Evolutionary conservation across 768 basidiomycete species (phyloP).

Genomic region (Coprinopsis cinerea): DNA sequence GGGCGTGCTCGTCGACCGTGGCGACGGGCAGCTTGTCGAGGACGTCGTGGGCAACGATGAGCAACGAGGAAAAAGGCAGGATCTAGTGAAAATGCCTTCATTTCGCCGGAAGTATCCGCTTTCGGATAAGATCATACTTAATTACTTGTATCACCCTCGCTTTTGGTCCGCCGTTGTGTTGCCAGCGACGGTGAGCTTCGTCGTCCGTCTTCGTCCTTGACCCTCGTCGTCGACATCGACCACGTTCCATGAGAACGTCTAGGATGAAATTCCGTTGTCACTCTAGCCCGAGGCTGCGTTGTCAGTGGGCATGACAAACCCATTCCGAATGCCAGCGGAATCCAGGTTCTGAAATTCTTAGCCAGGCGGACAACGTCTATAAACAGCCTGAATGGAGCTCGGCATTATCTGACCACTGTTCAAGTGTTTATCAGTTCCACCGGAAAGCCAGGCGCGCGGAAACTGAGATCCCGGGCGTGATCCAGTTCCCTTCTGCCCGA

Average conservation of each 20-base stretch:
- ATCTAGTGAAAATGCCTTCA: background rate
- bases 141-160: background rate
- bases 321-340: background rate
- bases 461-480: slow-evolving; percentile 6
- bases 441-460: slow-evolving; percentile 3
- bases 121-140: background rate
- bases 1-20: slow-evolving; percentile 25
- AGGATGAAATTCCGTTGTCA: too few species aligned
- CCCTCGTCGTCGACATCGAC: too few species aligned
- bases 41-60: slow-evolving; percentile 13
- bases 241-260: too few species aligned
- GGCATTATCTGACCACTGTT: background rate
- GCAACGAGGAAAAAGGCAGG: background rate
- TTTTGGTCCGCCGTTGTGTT: background rate
- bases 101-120: background rate
- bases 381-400: background rate
- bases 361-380: background rate
- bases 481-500: slow-evolving; percentile 31
- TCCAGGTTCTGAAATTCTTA: too few species aligned
- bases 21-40: slow-evolving; percentile 20
- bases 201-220: background rate
- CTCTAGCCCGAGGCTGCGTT: too few species aligned
- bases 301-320: too few species aligned
- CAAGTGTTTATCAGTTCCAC: background rate
- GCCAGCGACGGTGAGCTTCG: background rate